phyloP scores from a whole-genome alignment of 2,329 filamentous ascomycete species.

The Purpureocillium takamizusanense region DNA sequence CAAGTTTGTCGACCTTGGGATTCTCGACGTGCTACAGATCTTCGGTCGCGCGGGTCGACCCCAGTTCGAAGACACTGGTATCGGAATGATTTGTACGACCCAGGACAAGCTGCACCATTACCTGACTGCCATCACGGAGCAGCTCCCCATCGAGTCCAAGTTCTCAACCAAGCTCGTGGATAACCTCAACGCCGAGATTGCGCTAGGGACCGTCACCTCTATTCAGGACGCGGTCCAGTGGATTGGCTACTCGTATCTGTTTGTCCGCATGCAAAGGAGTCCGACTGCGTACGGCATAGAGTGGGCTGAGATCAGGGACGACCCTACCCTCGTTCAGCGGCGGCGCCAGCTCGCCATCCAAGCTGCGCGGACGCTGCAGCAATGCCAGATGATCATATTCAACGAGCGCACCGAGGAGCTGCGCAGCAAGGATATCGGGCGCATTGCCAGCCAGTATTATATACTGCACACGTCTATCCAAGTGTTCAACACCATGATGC shows the following conservation, averaged over 20 bases:
- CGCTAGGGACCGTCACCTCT: conserved; percentile 88
- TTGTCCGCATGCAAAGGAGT: conserved; percentile 91
- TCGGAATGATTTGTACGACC: conserved; percentile 95
- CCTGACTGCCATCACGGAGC: conserved; percentile 83
- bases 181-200: conserved; percentile 92
- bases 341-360: conserved; percentile 80
- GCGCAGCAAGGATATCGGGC: conserved; percentile 86
- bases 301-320: conserved; percentile 81
- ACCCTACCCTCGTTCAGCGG: conserved; percentile 78
- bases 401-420: conserved; percentile 92
- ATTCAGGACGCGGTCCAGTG: conserved; percentile 90
- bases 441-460: conserved; percentile 96
- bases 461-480: conserved; percentile 89
- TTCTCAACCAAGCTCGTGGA: conserved; percentile 92
- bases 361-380: conserved; percentile 76
- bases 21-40: conserved; percentile 93
- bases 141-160: conserved; percentile 93
- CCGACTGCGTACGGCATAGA: conserved; percentile 91
- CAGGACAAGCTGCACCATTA: conserved; percentile 92
- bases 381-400: conserved; percentile 98
- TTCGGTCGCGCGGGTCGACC: conserved; percentile 97
- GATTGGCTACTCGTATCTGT: conserved; percentile 96
- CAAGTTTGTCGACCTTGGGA: conserved; percentile 92
- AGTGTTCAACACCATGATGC: conserved; percentile 95
- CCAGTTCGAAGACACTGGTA: conserved; percentile 94